Evolutionary conservation across 2,329 filamentous ascomycete species (phyloP), one percentile per base, ranked within the genome.

Genomic region (Calonectria hongkongensis): DNA sequence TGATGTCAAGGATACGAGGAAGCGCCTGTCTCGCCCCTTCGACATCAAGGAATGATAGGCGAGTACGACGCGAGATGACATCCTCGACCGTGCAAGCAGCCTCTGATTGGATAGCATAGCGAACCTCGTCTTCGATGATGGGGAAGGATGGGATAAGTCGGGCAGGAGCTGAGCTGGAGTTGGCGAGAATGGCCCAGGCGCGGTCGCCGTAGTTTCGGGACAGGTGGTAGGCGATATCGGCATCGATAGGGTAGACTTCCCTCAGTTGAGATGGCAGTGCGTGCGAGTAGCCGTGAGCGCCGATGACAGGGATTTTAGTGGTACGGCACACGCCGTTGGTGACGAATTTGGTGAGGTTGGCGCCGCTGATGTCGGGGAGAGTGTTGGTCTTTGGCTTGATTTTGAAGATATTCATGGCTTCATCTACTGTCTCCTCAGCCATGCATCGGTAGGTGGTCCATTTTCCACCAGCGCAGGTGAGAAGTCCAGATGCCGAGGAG

Each of bases 401-500:
- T 47, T 86, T 82, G 82, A 95, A 95, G 64, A 89, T 87, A 74
- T 88, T 86, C 84, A 96, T 89, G 33, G 94, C 94, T 80, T 95
- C 92, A 81, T 96, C 94, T 73, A 97, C 94, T 60, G 94, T 93
- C 79, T 96, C 94, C 83, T 97, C 93, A 66, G 94, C 93, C 94
- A 97, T 97, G 82, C 96, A 93, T 68, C 94, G 93, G 85, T 96
- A 97, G 13, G 94, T 97, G 7, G 94, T 97, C 94, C 94, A 96
- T 85, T 96, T 97, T 74, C 94, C 94, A 78, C 94, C 94, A 41
- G 94, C 94, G 83, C 94, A 95, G 65, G 94, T 96, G 77, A 97
- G 86, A 18, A 97, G 89, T 16, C 94, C 94, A 1, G 94, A 94
- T 7, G 90, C 84, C 25, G 94, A 96, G 50, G 94, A 90, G 65